phyloP scores from a whole-genome alignment of 1,284 basidiomycete genomes.

The Rhodofomes roseus region DNA sequence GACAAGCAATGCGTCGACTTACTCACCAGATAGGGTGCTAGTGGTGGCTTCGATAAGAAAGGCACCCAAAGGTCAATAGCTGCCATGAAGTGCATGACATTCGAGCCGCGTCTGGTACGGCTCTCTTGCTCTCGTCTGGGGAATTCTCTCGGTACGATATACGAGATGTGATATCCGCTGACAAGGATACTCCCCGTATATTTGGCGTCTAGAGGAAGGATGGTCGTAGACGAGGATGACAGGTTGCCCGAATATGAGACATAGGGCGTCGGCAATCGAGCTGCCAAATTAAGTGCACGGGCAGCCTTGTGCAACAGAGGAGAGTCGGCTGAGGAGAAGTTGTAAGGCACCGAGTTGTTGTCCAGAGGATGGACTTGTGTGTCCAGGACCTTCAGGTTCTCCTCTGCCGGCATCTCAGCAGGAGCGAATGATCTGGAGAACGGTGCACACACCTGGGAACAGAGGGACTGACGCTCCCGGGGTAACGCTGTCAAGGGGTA shows the following conservation, averaged over 20 bases:
- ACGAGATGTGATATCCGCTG: slow-evolving; percentile 71
- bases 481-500: slow-evolving; percentile 59
- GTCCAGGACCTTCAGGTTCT: slow-evolving; percentile 67
- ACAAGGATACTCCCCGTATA: slow-evolving; percentile 74
- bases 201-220: slow-evolving; percentile 48
- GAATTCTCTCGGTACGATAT: slow-evolving; percentile 70
- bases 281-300: slow-evolving; percentile 61
- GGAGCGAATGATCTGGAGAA: not conserved
- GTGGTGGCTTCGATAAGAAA: slow-evolving; percentile 59
- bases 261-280: slow-evolving; percentile 57
- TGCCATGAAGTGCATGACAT: slow-evolving; percentile 64
- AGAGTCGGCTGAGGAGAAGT: slow-evolving; percentile 60
- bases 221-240: slow-evolving; percentile 32
- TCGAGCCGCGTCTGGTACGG: slow-evolving; percentile 17
- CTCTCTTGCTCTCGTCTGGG: slow-evolving; percentile 38
- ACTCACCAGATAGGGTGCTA: slow-evolving; percentile 67
- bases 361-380: slow-evolving; percentile 75
- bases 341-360: slow-evolving; percentile 63
- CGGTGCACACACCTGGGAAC: slow-evolving; percentile 55
- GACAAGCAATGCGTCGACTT: not conserved
- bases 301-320: slow-evolving; percentile 67
- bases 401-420: slow-evolving; percentile 45
- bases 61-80: slow-evolving; percentile 74
- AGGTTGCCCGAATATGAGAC: slow-evolving; percentile 44
- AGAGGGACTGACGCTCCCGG: slow-evolving; percentile 66